Evolutionary conservation across 2,329 filamentous ascomycete genomes (phyloP).

Genomic region (Diaporthe sp.): DNA sequence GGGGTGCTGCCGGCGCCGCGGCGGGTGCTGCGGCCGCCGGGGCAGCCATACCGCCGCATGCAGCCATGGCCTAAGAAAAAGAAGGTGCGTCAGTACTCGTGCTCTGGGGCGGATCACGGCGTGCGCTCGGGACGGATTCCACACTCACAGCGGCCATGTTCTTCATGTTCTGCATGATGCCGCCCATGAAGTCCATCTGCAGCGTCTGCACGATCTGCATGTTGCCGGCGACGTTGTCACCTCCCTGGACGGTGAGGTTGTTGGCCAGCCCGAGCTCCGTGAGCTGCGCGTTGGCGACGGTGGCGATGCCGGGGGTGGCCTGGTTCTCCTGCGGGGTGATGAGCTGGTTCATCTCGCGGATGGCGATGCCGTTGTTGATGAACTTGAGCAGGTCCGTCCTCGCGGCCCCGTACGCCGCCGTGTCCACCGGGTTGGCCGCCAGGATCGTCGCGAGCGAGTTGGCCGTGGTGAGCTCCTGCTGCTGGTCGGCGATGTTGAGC

Average conservation of each 20-base stretch:
- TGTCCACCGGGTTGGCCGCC: conserved; percentile 37
- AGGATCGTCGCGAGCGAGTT: conserved; percentile 37
- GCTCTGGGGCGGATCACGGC: neutral
- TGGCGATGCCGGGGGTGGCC: conserved; percentile 41
- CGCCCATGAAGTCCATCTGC: conserved; percentile 41
- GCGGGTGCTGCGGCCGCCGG: conserved; percentile 1
- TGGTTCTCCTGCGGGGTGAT: conserved; percentile 41
- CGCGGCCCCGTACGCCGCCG: conserved; percentile 39
- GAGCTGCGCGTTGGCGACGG: conserved; percentile 42
- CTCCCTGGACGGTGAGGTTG: conserved; percentile 35
- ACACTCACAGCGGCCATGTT: conserved; percentile 41
- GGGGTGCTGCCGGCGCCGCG: neutral
- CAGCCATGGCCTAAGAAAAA: conserved; percentile 20
- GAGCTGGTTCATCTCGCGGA: conserved; percentile 44
- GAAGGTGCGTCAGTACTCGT: neutral
- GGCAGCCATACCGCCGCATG: conserved; percentile 2
- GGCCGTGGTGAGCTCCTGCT: conserved; percentile 43
- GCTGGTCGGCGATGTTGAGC: conserved; percentile 45
- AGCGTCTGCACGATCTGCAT: conserved; percentile 37
- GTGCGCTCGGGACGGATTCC: neutral
- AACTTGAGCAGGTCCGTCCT: conserved; percentile 42
- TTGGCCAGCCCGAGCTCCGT: conserved; percentile 36
- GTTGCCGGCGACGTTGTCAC: conserved; percentile 38
- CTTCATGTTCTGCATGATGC: conserved; percentile 43
- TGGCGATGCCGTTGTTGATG: conserved; percentile 44